Evolutionary conservation across 2,329 filamentous ascomycete species (phyloP).

Genomic region (Pseudogymnoascus sp.): DNA sequence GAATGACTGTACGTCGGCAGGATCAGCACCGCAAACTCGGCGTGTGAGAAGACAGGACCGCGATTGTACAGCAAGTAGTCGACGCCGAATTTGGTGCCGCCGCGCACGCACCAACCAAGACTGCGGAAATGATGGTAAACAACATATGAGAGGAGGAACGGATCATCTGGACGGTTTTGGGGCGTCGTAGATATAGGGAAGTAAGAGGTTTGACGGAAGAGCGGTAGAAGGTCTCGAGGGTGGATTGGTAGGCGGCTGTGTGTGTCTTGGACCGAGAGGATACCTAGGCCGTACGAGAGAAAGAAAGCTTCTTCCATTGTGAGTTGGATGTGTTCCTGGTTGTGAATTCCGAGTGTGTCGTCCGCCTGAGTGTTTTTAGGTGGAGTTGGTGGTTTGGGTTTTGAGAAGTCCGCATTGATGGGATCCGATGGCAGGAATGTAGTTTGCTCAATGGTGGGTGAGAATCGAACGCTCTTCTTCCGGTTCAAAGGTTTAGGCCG

Average conservation of each 20-base stretch:
- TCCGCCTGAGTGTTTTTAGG: slow-evolving; percentile 17
- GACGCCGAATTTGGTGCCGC: slow-evolving; percentile 88
- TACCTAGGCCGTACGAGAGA: slow-evolving; percentile 71
- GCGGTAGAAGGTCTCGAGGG: slow-evolving; percentile 49
- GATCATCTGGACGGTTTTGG: slow-evolving; percentile 57
- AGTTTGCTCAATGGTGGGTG: slow-evolving; percentile 56
- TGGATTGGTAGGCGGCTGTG: slow-evolving; percentile 39
- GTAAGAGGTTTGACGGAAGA: slow-evolving; percentile 63
- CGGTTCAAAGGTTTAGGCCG: slow-evolving; percentile 18
- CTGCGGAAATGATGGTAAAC: slow-evolving; percentile 96
- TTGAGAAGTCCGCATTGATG: slow-evolving; percentile 9
- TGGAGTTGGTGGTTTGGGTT: slow-evolving; percentile 15
- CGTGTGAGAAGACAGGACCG: slow-evolving; percentile 89
- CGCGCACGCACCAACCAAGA: slow-evolving; percentile 86
- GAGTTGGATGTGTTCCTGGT: slow-evolving; percentile 84
- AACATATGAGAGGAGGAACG: slow-evolving; percentile 77
- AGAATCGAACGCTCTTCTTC: slow-evolving; percentile 63
- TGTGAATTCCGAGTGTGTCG: slow-evolving; percentile 30
- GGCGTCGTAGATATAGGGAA: slow-evolving; percentile 47
- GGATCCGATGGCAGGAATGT: slow-evolving; percentile 47
- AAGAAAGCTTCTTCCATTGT: slow-evolving; percentile 90
- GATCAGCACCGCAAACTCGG: slow-evolving; percentile 82
- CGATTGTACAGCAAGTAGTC: slow-evolving; percentile 93
- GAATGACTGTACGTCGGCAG: slow-evolving; percentile 71
- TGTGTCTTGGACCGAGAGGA: slow-evolving; percentile 54